Conservation (phyloP, 1,139 yeast species). For the Nakaseomyces kungkrabaensis region DNA sequence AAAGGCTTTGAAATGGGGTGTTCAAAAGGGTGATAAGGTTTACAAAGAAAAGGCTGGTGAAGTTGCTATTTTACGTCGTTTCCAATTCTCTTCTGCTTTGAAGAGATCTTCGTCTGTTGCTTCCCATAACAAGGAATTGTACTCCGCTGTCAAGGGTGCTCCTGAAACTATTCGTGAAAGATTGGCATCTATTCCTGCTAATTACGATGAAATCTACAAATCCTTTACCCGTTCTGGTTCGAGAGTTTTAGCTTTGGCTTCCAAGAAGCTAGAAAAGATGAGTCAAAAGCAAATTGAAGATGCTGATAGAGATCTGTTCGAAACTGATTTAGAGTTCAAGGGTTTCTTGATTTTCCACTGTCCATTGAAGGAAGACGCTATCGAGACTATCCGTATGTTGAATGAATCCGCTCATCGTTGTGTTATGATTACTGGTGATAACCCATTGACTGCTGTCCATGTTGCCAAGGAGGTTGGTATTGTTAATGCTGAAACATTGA, state of each 20-base stretch:
- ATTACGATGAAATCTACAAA: slow-evolving; percentile 80
- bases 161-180: slow-evolving; percentile 92
- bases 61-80: slow-evolving; percentile 75
- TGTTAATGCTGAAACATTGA: slow-evolving; percentile 71
- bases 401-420: slow-evolving; percentile 92
- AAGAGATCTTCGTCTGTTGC: slow-evolving; percentile 92
- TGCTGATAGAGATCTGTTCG: slow-evolving; percentile 65
- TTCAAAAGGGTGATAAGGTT: slow-evolving; percentile 63
- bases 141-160: slow-evolving; percentile 95
- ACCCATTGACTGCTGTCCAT: slow-evolving; percentile 95
- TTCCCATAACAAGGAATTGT: slow-evolving; percentile 45
- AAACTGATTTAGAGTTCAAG: slow-evolving; percentile 64
- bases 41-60: slow-evolving; percentile 40
- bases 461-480: slow-evolving; percentile 92
- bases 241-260: slow-evolving; percentile 90
- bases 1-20: slow-evolving; percentile 78
- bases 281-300: slow-evolving; percentile 44
- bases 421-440: slow-evolving; percentile 98
- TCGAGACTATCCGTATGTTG: slow-evolving; percentile 82
- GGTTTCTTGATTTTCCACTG: slow-evolving; percentile 97
- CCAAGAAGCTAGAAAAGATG: slow-evolving; percentile 55
- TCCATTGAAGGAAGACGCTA: slow-evolving; percentile 89
- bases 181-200: slow-evolving; percentile 60
- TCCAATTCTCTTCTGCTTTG: slow-evolving; percentile 92
- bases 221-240: slow-evolving; percentile 92